Conservation (phyloP, 805 yeast species). For the Yarrowia sp. region DNA sequence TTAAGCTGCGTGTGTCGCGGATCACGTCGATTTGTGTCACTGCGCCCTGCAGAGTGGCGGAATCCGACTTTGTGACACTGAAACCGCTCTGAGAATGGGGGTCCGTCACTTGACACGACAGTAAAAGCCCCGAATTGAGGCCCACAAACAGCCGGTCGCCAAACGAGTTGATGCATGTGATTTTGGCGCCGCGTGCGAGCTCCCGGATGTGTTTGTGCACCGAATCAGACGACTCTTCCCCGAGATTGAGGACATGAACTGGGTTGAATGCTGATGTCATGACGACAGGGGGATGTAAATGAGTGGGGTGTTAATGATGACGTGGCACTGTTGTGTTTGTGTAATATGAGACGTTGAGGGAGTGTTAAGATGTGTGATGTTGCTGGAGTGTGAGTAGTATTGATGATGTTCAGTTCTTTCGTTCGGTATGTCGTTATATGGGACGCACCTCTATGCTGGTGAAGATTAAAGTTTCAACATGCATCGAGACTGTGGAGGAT, state of each 20-base stretch:
- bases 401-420: too few species aligned
- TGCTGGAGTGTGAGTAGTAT: too few species aligned
- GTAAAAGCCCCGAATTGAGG: conserved; percentile 35
- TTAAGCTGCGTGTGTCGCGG: conserved; percentile 38
- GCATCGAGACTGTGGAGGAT: too few species aligned
- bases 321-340: not conserved
- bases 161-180: conserved; percentile 31
- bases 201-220: conserved; percentile 2
- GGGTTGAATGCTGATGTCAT: conserved; percentile 22
- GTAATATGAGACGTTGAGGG: not conserved
- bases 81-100: conserved; percentile 31
- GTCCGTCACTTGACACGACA: conserved; percentile 33
- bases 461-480: too few species aligned
- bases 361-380: not conserved
- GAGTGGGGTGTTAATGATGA: not conserved
- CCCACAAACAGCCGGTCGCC: conserved; percentile 37
- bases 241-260: conserved; percentile 19
- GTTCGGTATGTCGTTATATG: too few species aligned
- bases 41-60: conserved; percentile 33
- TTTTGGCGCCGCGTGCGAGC: conserved; percentile 17
- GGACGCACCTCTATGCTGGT: too few species aligned
- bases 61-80: conserved; percentile 30
- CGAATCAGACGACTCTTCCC: not conserved
- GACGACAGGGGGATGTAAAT: not conserved
- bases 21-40: conserved; percentile 40